These are phyloP conservation scores for Eutrema japonicum DNA, from an alignment of 345 rosid species.

Conservation along the genomic window DNA sequence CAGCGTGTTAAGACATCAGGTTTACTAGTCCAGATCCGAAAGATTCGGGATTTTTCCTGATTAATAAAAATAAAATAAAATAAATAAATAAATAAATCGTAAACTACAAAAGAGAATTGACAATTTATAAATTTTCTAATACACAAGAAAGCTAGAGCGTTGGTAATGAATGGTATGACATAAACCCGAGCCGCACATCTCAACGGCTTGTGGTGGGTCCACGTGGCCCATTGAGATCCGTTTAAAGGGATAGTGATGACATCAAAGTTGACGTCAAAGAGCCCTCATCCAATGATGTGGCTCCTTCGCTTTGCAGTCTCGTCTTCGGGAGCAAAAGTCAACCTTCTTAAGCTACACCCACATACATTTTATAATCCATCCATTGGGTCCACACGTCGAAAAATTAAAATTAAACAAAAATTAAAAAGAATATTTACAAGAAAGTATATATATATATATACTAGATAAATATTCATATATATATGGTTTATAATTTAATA, in stretches of 20 bases:
- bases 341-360: conserved; percentile 48
- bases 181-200: conserved; percentile 35
- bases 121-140: background rate
- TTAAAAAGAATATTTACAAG: conserved; percentile 2
- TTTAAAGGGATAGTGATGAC: conserved; percentile 40
- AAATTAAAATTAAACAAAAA: background rate
- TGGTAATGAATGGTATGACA: background rate
- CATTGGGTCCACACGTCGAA: conserved; percentile 27
- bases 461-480: too few relatives aligned
- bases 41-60: too few relatives aligned
- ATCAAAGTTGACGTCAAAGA: conserved; percentile 45
- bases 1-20: too few relatives aligned
- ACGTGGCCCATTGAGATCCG: conserved; percentile 29
- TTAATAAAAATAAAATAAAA: too few relatives aligned
- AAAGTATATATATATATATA: conserved; percentile 1
- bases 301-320: conserved; percentile 75
- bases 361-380: conserved; percentile 26
- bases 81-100: background rate
- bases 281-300: conserved; percentile 47
- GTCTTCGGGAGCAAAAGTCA: conserved; percentile 56
- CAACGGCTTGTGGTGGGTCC: conserved; percentile 34
- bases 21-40: too few relatives aligned
- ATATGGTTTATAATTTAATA: too few relatives aligned
- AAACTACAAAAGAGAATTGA: conserved; percentile 9
- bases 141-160: conserved; percentile 1